Evolutionary conservation across 345 rosid genomes (phyloP), one percentile per base, ranked within the genome.

Genomic region (Diplotaxis tenuifolia): DNA sequence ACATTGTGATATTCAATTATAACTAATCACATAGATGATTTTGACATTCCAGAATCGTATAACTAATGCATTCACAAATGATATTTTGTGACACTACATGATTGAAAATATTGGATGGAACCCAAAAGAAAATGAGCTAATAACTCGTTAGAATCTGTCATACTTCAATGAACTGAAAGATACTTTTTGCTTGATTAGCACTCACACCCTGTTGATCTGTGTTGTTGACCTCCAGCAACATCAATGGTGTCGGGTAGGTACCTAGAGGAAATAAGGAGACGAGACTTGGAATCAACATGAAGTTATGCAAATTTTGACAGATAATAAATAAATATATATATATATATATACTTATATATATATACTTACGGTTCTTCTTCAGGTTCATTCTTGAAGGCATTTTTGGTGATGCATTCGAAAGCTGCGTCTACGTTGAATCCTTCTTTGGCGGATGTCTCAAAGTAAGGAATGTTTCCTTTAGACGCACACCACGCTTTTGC

Each of bases 401-500:
- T 83, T 72, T 89, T 90, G 55, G 97, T 92, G 78, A 93, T 87
- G 73, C 90, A 84, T 68, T 87, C 83, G 70, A 93, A 93, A 81
- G 95, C 95, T 9, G 81, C 93, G 25, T 93, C 98, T 5, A 93
- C 96, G 6, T 93, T 93, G 76, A 87, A 83, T 27, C 98, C 98
- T 84, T 93, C 98, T 74, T 90, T 90, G 0, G 98, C 97, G 0
- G 97, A 90, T 15, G 98, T 93, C 81, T 93, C 97, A 62, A 90
- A 93, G 76, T 93, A 90, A 47, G 96, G 95, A 60, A 93, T 90
- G 82, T 86, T 90, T 63, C 96, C 96, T 80, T 86, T 93, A 8
- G 97, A 87, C 6, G 97, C 93, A 83, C 96, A 90, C 96, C 98
- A 90, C 19, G 97, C 96, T 80, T 88, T 90, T 1, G 92, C 96